phyloP scores from a whole-genome alignment of 1,139 yeast species.

The Eremothecium coryli region DNA sequence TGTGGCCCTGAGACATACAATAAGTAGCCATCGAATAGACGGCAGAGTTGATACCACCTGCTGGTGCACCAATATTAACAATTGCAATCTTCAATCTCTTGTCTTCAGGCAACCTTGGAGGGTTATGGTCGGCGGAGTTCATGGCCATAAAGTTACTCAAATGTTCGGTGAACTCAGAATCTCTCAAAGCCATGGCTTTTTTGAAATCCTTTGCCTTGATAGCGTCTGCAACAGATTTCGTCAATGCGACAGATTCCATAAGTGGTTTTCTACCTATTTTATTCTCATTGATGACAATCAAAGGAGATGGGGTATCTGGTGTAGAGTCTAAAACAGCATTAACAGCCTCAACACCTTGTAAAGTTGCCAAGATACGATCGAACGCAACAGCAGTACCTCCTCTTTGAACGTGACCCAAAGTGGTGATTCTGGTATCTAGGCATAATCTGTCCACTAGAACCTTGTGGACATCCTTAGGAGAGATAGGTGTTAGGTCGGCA shows the following conservation, averaged over 20 bases:
- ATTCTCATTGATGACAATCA: conserved; percentile 66
- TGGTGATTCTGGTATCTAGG: conserved; percentile 69
- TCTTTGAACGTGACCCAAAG: conserved; percentile 76
- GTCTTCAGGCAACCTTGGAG: conserved; percentile 42
- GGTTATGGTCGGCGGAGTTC: conserved; percentile 51
- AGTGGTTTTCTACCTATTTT: conserved; percentile 60
- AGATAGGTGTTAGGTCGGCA: conserved; percentile 53
- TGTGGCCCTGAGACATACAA: conserved; percentile 69
- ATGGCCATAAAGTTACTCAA: conserved; percentile 56
- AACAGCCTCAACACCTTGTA: conserved; percentile 81
- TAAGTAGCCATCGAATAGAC: conserved; percentile 66
- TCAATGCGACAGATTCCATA: conserved; percentile 62
- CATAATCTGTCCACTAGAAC: conserved; percentile 59
- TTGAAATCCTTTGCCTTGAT: conserved; percentile 53
- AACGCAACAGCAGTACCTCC: conserved; percentile 82
- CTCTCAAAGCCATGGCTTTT: conserved; percentile 58
- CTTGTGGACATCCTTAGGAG: conserved; percentile 57
- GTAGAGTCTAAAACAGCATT: conserved; percentile 62
- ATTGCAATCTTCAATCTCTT: conserved; percentile 59
- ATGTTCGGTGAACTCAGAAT: conserved; percentile 62
- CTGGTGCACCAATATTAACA: conserved; percentile 75
- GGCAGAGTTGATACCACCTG: conserved; percentile 74
- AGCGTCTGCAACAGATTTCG: conserved; percentile 62
- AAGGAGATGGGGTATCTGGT: conserved; percentile 66
- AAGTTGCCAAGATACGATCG: conserved; percentile 64